A percentile compares a stretch with the other conserved stretches of the same genome.
phyloP scores from a whole-genome alignment of 805 yeast species.

The Starmerella gropengiesseri region DNA sequence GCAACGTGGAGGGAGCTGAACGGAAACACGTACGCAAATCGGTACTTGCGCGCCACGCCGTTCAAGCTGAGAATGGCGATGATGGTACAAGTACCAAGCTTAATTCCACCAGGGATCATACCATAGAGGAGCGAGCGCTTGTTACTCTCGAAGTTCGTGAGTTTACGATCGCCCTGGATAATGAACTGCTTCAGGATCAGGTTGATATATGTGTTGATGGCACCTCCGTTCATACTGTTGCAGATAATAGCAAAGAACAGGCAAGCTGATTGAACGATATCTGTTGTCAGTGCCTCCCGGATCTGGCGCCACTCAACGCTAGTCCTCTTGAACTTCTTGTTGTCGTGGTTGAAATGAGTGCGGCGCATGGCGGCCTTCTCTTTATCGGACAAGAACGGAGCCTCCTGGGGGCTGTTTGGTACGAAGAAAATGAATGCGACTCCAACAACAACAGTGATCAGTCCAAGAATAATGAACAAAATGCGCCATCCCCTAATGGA shows the following conservation, averaged over 20 bases:
- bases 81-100: conserved; percentile 11
- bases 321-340: conserved; percentile 34
- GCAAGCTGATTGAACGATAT: not conserved
- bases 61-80: conserved; percentile 10
- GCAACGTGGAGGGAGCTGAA: conserved; percentile 10
- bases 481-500: conserved; percentile 46
- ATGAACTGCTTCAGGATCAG: conserved; percentile 38
- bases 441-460: conserved; percentile 44
- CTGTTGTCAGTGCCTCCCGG: conserved; percentile 36
- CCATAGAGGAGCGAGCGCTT: conserved; percentile 33
- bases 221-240: conserved; percentile 44
- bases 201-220: conserved; percentile 39
- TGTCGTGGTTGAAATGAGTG: conserved; percentile 41
- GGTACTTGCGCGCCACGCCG: conserved; percentile 1
- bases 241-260: conserved; percentile 26
- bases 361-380: conserved; percentile 44
- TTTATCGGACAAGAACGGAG: conserved; percentile 30
- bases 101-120: conserved; percentile 39
- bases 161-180: conserved; percentile 26
- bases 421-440: conserved; percentile 38
- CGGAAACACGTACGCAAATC: not conserved
- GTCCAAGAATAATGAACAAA: conserved; percentile 49
- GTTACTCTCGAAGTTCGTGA: conserved; percentile 11
- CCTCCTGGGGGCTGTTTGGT: conserved; percentile 43
- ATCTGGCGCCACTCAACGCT: conserved; percentile 44